Evolutionary conservation across 768 basidiomycete genomes (phyloP).

Genomic region (Leccinum pellstonianum): DNA sequence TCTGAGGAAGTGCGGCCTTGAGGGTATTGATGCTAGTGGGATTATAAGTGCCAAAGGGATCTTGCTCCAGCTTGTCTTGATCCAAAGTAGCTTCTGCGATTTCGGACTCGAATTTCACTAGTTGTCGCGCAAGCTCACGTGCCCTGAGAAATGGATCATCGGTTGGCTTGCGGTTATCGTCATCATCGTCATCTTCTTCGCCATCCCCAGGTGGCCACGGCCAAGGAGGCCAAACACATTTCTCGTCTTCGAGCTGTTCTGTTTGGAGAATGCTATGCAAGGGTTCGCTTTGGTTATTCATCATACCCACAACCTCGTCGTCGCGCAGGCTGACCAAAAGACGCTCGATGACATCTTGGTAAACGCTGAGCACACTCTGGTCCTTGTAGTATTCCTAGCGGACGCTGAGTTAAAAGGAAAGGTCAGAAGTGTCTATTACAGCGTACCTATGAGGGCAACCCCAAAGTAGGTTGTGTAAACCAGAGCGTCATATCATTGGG

Average conservation of each 20-base stretch:
- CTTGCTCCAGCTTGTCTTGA: conserved; percentile 69
- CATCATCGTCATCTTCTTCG: conserved; percentile 50
- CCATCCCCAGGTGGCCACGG: conserved; percentile 85
- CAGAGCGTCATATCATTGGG: conserved; percentile 84
- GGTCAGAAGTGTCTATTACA: not conserved
- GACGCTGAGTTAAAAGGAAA: not conserved
- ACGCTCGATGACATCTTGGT: conserved; percentile 64
- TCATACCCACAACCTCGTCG: conserved; percentile 28
- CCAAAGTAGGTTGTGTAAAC: conserved; percentile 79
- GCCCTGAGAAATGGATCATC: conserved; percentile 44
- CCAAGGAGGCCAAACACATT: conserved; percentile 70
- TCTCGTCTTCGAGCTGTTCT: conserved; percentile 35
- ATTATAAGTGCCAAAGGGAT: conserved; percentile 89
- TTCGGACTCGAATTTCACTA: conserved; percentile 75
- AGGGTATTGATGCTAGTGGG: conserved; percentile 71
- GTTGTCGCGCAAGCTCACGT: conserved; percentile 61
- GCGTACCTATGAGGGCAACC: conserved; percentile 81
- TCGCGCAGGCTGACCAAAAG: conserved; percentile 62
- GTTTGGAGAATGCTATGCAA: conserved; percentile 35
- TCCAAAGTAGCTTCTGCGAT: conserved; percentile 81
- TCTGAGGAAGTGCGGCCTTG: conserved; percentile 64
- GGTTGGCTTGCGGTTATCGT: conserved; percentile 36
- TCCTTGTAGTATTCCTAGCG: conserved; percentile 88
- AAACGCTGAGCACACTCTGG: conserved; percentile 61
- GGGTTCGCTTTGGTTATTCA: conserved; percentile 9